Evolutionary conservation across 139 green algal genomes (phyloP), one percentile per base, ranked within the genome.

Genomic region (Gonium pectorale): DNA sequence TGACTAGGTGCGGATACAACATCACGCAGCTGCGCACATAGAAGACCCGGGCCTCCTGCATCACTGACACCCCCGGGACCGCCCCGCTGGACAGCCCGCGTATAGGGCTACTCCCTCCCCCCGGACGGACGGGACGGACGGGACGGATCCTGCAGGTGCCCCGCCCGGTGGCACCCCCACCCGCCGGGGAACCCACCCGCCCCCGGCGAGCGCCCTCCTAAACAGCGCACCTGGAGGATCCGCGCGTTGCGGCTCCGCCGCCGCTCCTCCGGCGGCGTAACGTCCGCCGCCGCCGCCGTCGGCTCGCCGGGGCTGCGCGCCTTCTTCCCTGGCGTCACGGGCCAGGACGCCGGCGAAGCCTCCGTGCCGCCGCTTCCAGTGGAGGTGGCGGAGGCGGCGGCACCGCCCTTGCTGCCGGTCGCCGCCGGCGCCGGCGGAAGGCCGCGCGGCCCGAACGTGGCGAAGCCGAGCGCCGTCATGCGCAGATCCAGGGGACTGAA

Each of bases 161-260:
- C n/a, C n/a, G n/a, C n/a, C n/a, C n/a, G n/a, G n/a, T n/a, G n/a
- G n/a, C n/a, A n/a, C n/a, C n/a, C n/a, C n/a, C n/a, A n/a, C n/a
- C n/a, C n/a, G n/a, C n/a, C n/a, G n/a, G n/a, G n/a, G n/a, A n/a
- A n/a, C n/a, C n/a, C n/a, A n/a, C n/a, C n/a, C n/a, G n/a, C n/a
- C n/a, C n/a, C n/a, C n/a, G n/a, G n/a, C n/a, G n/a, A n/a, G n/a
- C n/a, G n/a, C n/a, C n/a, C n/a, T n/a, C n/a, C n/a, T n/a, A n/a
- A n/a, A n/a, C n/a, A n/a, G 46, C 41, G 3, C 74, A 82, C 74
- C 74, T 82, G 40, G 27, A 82, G 33, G 19, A 71, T 17, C 2
- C 44, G 56, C 3, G 59, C 59, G 59, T 82, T 82, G 59, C 74
- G 74, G 22, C 21, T 44, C n/a, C 40, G 59, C 24, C 74, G 74